Percentiles rank a stretch among this genome's conserved stretches.
phyloP scores from a whole-genome alignment of 2,329 filamentous ascomycete genomes.

The Dendryphion nanum region DNA sequence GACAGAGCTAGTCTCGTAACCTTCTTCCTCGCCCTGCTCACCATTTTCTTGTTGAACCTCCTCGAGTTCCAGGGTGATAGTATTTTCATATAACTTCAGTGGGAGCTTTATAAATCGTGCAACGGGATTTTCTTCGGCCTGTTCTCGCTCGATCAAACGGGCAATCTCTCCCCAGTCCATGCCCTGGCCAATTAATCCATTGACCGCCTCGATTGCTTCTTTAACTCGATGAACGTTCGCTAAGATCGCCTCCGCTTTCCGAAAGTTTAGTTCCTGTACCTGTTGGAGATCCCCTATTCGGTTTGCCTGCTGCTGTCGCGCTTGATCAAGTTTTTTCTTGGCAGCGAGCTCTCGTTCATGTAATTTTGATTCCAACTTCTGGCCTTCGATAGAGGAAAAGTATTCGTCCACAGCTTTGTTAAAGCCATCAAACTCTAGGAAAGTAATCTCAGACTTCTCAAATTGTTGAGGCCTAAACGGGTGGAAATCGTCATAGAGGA shows the following conservation, averaged over 20 bases:
- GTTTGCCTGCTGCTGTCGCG: constrained; percentile 77
- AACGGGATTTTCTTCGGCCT: constrained; percentile 76
- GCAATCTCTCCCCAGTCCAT: constrained; percentile 98
- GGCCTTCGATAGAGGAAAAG: constrained; percentile 93
- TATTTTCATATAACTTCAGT: constrained; percentile 86
- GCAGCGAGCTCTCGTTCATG: constrained; percentile 79
- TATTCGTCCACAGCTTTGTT: constrained; percentile 95
- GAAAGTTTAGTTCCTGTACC: constrained; percentile 76
- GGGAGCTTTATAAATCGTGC: constrained; percentile 84
- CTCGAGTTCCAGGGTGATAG: constrained; percentile 73
- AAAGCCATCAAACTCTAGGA: constrained; percentile 79
- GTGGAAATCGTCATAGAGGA: constrained; percentile 93
- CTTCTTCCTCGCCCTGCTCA: constrained; percentile 57
- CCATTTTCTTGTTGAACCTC: constrained; percentile 67
- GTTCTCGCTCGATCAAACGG: constrained; percentile 83
- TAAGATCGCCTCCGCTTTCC: constrained; percentile 87
- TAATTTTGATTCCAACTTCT: constrained; percentile 81
- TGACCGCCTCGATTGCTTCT: constrained; percentile 89
- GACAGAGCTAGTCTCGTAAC: constrained; percentile 64
- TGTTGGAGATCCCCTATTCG: constrained; percentile 81
- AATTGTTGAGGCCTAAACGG: constrained; percentile 86
- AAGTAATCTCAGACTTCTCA: constrained; percentile 62
- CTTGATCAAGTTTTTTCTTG: constrained; percentile 80
- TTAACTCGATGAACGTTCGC: constrained; percentile 88
- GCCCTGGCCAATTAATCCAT: constrained; percentile 83